Conservation (phyloP, 2,329 filamentous ascomycete genomes). For the Colletotrichum echinochloae region DNA sequence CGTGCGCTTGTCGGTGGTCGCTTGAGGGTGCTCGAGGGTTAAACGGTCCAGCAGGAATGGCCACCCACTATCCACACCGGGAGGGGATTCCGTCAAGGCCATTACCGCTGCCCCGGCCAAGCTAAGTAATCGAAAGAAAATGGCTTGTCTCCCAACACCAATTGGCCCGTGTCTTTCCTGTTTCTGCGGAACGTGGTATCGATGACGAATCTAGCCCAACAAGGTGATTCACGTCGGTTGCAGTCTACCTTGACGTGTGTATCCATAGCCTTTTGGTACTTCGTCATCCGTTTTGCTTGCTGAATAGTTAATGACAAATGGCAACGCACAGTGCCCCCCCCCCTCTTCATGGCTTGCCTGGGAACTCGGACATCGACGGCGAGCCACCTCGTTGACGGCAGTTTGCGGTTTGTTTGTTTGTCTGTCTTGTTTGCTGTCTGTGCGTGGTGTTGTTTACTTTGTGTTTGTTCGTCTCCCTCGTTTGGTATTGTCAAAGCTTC, state of each 20-base stretch:
- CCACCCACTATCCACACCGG: not conserved
- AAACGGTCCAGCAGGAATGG: not conserved
- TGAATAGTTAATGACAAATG: not conserved
- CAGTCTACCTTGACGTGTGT: conserved; percentile 6
- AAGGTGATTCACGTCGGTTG: conserved; percentile 33
- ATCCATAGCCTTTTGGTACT: conserved; percentile 3
- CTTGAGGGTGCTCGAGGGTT: not conserved
- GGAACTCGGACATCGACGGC: not conserved
- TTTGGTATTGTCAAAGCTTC: conserved; percentile 22
- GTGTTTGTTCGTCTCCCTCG: not conserved
- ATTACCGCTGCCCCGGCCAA: conserved; percentile 9
- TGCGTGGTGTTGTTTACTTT: not conserved
- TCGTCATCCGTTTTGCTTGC: conserved; percentile 1
- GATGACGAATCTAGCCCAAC: conserved; percentile 16
- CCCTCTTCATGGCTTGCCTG: not conserved
- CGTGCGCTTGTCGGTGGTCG: not conserved
- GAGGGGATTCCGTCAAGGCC: conserved; percentile 21
- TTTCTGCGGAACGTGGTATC: not conserved
- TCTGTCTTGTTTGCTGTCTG: conserved; percentile 9
- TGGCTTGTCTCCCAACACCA: conserved; percentile 10
- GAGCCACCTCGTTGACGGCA: conserved; percentile 18
- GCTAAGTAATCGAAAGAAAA: not conserved
- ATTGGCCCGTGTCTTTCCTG: conserved; percentile 15
- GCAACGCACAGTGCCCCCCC: not conserved
- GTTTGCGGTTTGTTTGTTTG: conserved; percentile 17